Conservation (phyloP, 1,284 basidiomycete species). For the Cryptococcus sp. region DNA sequence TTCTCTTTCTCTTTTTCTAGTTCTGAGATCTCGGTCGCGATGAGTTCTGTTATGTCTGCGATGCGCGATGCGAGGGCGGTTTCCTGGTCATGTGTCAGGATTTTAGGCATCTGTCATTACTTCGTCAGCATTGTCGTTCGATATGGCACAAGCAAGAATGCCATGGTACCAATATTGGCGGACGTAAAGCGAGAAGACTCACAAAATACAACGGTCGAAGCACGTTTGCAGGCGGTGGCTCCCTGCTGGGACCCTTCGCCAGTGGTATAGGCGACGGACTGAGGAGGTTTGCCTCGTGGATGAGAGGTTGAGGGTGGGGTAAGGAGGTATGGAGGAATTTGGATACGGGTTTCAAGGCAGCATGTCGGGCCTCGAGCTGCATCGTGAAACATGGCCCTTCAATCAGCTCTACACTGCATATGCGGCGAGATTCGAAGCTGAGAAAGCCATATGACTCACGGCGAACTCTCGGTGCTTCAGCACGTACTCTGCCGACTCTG, state of each 20-base stretch:
- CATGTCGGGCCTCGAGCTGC: conserved; percentile 45
- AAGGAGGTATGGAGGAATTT: conserved; percentile 43
- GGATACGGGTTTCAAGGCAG: conserved; percentile 33
- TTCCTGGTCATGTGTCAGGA: conserved; percentile 45
- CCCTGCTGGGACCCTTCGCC: conserved; percentile 33
- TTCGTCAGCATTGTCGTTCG: neutral
- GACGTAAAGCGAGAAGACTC: conserved; percentile 13
- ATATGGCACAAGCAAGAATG: neutral
- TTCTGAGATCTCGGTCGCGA: conserved; percentile 33
- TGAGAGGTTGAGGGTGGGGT: conserved; percentile 18
- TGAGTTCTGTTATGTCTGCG: conserved; percentile 35
- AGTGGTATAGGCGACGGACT: conserved; percentile 42
- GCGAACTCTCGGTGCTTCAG: conserved; percentile 46
- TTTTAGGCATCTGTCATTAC: conserved; percentile 40
- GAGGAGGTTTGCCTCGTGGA: conserved; percentile 29
- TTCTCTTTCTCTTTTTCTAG: conserved; percentile 37
- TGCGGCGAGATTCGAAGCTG: neutral
- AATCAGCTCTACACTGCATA: neutral
- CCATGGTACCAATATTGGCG: neutral
- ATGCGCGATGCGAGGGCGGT: conserved; percentile 31
- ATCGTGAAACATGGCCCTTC: conserved; percentile 7
- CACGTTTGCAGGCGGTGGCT: conserved; percentile 23
- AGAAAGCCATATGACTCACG: conserved; percentile 28
- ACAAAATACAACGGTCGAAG: conserved; percentile 49
- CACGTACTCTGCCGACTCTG: conserved; percentile 41